Evolutionary conservation across 1,284 basidiomycete genomes (phyloP).

Genomic region (Mycosarcoma maydis): DNA sequence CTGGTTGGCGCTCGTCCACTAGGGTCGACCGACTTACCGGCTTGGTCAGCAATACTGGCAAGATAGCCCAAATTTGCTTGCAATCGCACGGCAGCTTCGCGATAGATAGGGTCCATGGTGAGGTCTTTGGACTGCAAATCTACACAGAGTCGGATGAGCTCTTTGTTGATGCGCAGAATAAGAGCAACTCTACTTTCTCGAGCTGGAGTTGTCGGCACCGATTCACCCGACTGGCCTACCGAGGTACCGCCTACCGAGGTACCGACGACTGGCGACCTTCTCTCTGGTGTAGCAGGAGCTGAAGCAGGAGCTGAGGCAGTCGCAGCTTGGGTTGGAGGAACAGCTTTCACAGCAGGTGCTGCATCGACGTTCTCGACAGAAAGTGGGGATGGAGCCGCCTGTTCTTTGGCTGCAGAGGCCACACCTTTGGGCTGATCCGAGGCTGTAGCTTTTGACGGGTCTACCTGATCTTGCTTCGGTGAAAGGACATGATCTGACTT

Average conservation of each 20-base stretch:
- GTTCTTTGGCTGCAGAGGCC: too few relatives aligned
- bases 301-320: neutral
- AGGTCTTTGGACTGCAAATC: conserved; percentile 44
- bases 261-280: neutral
- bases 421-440: neutral
- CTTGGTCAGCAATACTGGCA: conserved; percentile 49
- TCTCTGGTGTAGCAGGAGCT: conserved; percentile 17
- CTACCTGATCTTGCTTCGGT: neutral
- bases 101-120: conserved; percentile 32
- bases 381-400: too few relatives aligned
- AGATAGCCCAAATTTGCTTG: conserved; percentile 52
- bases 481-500: neutral
- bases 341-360: neutral
- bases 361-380: neutral
- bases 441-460: neutral
- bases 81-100: conserved; percentile 48
- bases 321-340: neutral
- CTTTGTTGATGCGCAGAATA: conserved; percentile 57
- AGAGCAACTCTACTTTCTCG: conserved; percentile 42
- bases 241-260: neutral
- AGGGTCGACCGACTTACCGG: conserved; percentile 16
- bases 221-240: neutral
- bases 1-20: conserved; percentile 7
- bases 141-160: conserved; percentile 58
- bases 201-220: conserved; percentile 23